Base-by-base conservation (phyloP, 1,284 basidiomycete species). In the Microbotryum intermedium region DNA sequence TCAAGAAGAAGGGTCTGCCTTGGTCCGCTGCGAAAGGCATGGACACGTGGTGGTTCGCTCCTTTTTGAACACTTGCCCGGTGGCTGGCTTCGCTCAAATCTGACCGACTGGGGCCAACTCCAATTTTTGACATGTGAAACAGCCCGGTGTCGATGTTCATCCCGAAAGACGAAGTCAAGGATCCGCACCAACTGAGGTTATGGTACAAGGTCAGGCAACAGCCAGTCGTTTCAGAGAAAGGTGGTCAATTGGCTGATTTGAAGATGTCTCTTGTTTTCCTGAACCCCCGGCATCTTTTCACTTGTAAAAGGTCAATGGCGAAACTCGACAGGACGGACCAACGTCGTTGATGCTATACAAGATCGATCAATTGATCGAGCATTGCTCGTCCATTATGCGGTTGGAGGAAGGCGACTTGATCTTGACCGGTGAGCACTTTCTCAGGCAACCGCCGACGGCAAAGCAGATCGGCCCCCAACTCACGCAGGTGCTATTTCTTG, bases 341-440 rank as follows among this genome's bases (percentile, higher is more conserved):
- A 93, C 93, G 1, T 74, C 77, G 28, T 87, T 94, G 74, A 97
- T 98, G 94, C 88, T 97, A 34, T 70, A 94, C 79, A 80, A 80
- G 50, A 90, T 98, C 48, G 90, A 92, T 1, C 79, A 83, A 21
- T 80, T 98, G 57, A 87, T 98, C 69, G 83, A 88, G 67, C 91
- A 95, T 71, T 82, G 95, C 51, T 93, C 91, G 4, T 87, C 87
- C n/a, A 95, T 98, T 75, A 97, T 97, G 92, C 86, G 85, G 1
- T 81, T 97, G 21, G 91, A 97, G 80, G 89, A 86, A 49, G 70
- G 84, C 72, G 66, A 74, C 57, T 52, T 74, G 39, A 55, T 76
- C 26, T 66, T 76, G 25, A 77, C 76, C 3, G 74, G 75, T 62
- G 16, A 16, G 34, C 34, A 39, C 18, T 39, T 11, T 34, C 30